Conservation (phyloP, 805 yeast genomes). For the Kuraishia piskuri region DNA sequence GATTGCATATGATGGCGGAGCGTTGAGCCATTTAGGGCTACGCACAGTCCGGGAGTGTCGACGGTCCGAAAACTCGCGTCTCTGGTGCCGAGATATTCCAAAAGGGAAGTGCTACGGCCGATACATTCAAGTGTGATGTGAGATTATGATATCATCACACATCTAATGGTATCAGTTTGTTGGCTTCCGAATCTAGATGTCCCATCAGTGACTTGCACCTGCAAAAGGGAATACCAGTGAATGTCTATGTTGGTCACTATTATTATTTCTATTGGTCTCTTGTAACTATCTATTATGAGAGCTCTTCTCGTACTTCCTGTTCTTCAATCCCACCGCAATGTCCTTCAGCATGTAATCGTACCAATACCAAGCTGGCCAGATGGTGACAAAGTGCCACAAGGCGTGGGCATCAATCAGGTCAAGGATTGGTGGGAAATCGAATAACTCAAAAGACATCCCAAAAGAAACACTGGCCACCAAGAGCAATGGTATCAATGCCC, state of each 20-base stretch:
- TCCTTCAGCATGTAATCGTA: constrained; percentile 51
- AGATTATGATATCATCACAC: too few relatives aligned
- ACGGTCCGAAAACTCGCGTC: not conserved
- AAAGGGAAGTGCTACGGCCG: too few relatives aligned
- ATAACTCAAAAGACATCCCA: constrained; percentile 86
- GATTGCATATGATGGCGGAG: not conserved
- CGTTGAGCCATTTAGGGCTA: not conserved
- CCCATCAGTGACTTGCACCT: too few relatives aligned
- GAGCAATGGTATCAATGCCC: constrained; percentile 44
- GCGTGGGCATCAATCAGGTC: constrained; percentile 86
- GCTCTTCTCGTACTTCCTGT: not conserved
- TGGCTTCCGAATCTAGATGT: too few relatives aligned
- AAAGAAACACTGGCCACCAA: constrained; percentile 44
- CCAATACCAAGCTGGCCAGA: constrained; percentile 71
- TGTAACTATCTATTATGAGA: not conserved
- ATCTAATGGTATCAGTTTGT: too few relatives aligned
- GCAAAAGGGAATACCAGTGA: not conserved
- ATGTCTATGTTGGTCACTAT: not conserved
- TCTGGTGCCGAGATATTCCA: not conserved
- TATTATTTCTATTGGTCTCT: not conserved
- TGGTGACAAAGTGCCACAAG: constrained; percentile 86
- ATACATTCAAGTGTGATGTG: too few relatives aligned
- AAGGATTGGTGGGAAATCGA: constrained; percentile 73
- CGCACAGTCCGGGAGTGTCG: not conserved
- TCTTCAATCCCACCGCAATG: constrained; percentile 17